Base-by-base conservation (phyloP, 2,329 filamentous ascomycete genomes). In the Ramularia collo-cygni region DNA sequence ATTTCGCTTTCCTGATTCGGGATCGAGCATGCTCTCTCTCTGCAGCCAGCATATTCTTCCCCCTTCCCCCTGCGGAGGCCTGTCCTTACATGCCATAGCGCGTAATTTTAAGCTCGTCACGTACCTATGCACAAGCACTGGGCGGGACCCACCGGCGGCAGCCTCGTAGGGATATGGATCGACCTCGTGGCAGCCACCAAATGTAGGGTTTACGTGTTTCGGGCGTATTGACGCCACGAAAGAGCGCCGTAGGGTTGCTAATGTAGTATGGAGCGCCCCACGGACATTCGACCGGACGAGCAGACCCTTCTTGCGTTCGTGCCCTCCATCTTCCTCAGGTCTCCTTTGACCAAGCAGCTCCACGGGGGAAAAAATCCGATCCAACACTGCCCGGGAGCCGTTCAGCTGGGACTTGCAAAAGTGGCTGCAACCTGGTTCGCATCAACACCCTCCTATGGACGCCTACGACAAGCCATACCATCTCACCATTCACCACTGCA, bases 341-440 rank as follows among this genome's bases (percentile, higher is more conserved):
- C n/a, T n/a, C n/a, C n/a, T n/a, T n/a, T n/a, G n/a, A n/a, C n/a
- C n/a, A n/a, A n/a, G n/a, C n/a, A n/a, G n/a, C n/a, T n/a, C n/a
- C n/a, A n/a, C n/a, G n/a, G n/a, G n/a, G n/a, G n/a, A n/a, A n/a
- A n/a, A n/a, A n/a, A n/a, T n/a, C n/a, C n/a, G n/a, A n/a, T n/a
- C n/a, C n/a, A n/a, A n/a, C n/a, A n/a, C n/a, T n/a, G n/a, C n/a
- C n/a, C n/a, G n/a, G 19, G 26, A 15, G 21, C 15, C 24, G 14
- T 28, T 15, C 13, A 27, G 28, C 35, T 16, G 15, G 13, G 17
- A 35, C 14, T 35, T 14, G 6, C 21, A 10, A 24, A 24, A 24
- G 41, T 43, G 41, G 41, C 40, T 43, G 40, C 40, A 39, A 37
- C n/a, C n/a, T n/a, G n/a, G n/a, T n/a, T 13, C 16, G 16, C 12